Evolutionary conservation across 2,329 filamentous ascomycete species (phyloP), one percentile per base, ranked within the genome.

Genomic region (Tolypocladium guangdongense): DNA sequence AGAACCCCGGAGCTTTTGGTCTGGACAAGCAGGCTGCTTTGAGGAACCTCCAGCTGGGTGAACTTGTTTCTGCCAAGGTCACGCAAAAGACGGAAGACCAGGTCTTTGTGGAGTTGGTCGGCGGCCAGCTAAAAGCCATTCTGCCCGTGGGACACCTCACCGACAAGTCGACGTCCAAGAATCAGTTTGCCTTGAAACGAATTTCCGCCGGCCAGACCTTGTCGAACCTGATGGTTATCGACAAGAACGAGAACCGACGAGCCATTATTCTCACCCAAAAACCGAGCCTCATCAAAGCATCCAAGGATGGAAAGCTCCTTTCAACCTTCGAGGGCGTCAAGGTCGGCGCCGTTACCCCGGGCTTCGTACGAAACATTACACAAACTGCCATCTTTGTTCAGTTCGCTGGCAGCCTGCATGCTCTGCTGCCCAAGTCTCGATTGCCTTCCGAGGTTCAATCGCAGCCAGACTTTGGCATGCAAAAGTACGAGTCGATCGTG

Each of bases 281-380:
- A 71, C 84, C 88, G 37, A 90, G 84, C 63, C 75, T 99, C 30
- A 76, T 95, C 55, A 82, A 87, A 61, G 90, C 87, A 51, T 80
- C 84, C 50, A 85, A 87, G 66, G 77, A 86, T 22, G 81, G 81
- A n/a, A 82, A 78, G 52, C 77, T 97, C 14, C 75, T 95, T n/a
- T 78, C 77, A 20, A 79, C 71, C 45, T 86, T 93, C 53, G 83
- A 87, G 24, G 82, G 92, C 58, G 78, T 90, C 22, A 80, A 83
- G 58, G 78, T 86, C 58, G 87, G 87, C 33, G 77, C 81, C 36
- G 72, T 82, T 27, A 79, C 90, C 8, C 80, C 83, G 55, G 92
- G 91, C 7, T 96, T 92, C 62, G 83, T 99, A 30, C 84, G 86
- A 55, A 95, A 93, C 62, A 86, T 96, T 51, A 91, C 89, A 0